A percentile compares a stretch with the other conserved stretches of the same genome.
phyloP scores from a whole-genome alignment of 495 filamentous ascomycete species.

The Penicillium desertorum region DNA sequence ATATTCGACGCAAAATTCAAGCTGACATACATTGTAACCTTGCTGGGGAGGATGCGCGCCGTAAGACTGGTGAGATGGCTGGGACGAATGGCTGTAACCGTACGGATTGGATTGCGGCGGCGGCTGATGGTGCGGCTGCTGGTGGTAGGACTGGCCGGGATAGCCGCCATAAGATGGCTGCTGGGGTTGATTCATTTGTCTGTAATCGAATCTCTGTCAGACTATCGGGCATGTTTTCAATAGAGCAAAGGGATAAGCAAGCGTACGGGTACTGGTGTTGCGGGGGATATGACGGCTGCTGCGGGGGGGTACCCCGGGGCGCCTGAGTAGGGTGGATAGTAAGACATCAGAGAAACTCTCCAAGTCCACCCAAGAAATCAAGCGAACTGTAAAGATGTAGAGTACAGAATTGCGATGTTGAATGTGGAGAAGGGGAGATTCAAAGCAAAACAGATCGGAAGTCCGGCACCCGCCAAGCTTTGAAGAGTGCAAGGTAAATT shows the following conservation, averaged over 20 bases:
- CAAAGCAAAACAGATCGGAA: conserved; percentile 26
- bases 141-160: conserved; percentile 49
- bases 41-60: conserved; percentile 43
- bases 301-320: conserved; percentile 52
- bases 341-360: conserved; percentile 43
- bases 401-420: conserved; percentile 11
- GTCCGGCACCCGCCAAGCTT: conserved; percentile 24
- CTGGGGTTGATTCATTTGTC: conserved; percentile 38
- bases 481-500: conserved; percentile 7
- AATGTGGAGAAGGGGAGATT: conserved; percentile 27
- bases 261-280: conserved; percentile 42
- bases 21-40: conserved; percentile 42
- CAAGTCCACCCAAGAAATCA: neutral
- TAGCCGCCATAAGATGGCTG: conserved; percentile 46
- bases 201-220: conserved; percentile 20
- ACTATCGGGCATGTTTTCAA: neutral
- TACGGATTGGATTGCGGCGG: conserved; percentile 44
- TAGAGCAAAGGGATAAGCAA: conserved; percentile 22
- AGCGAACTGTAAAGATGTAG: neutral
- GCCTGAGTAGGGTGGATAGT: conserved; percentile 50
- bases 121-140: conserved; percentile 33
- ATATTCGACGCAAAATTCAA: neutral
- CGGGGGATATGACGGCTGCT: conserved; percentile 36
- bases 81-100: conserved; percentile 46
- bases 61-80: conserved; percentile 42